Base-by-base conservation (phyloP, 768 basidiomycete species). In the Auricularia heimuer region DNA sequence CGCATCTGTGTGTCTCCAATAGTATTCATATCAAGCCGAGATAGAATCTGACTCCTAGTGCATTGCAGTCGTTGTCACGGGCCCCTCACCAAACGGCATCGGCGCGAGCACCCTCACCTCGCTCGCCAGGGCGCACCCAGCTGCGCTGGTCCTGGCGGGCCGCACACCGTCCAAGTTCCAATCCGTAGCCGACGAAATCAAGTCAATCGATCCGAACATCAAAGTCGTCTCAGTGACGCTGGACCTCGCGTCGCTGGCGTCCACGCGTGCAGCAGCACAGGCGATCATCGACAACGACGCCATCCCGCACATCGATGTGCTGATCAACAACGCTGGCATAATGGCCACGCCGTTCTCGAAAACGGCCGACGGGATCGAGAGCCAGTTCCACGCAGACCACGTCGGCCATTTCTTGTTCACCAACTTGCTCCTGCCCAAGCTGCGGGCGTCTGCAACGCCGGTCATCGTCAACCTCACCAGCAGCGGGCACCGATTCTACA, bases 401-500 rank as follows among this genome's bases (percentile, higher is more conserved):
- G 72, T 79, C 61, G 76, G 75, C 0, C 77, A 79, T 68, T 77
- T 75, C 74, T 73, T 76, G 67, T 74, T 76, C 68, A 73, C 78
- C 72, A 79, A 79, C 71, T 77, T 73, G 24, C 72, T 79, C 65
- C 75, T 78, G 51, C 77, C 78, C 1, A 72, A 77, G 35, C 66
- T 79, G 33, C 71, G 74, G 35, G 73, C 73, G 66, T 78, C 78
- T 29, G 67, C 70, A 54, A 33, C 68, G 70, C 54, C 54, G 14
- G 75, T 78, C 39, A 76, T 80, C 71, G 75, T 80, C 58, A 74
- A 72, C 65, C 72, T 78, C 54, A 75, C 78, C 21, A 75, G 74
- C 63, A 73, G 74, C 68, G 74, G 77, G 67, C 79, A 80, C 68
- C 71, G 72, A 56, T 79, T 79, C 69, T 71, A 71, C 2, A 73